These are phyloP conservation scores for Mariannaea elegans DNA, from an alignment of 2,329 filamentous ascomycete genomes.

Conservation along the genomic window DNA sequence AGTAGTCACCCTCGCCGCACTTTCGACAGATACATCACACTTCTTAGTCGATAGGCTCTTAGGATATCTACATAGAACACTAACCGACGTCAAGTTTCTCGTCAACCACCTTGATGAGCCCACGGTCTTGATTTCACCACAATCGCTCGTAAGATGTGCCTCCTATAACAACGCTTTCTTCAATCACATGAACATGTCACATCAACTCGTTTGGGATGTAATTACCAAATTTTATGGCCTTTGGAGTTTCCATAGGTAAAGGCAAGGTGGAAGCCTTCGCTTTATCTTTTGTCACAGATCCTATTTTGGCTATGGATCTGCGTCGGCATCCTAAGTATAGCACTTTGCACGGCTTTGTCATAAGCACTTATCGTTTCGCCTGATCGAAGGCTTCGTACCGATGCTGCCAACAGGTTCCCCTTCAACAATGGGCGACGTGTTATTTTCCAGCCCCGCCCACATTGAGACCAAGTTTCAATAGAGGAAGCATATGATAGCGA, in stretches of 20 bases:
- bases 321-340: conserved; percentile 56
- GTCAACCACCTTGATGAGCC: conserved; percentile 61
- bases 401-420: conserved; percentile 55
- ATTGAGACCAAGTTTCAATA: conserved; percentile 54
- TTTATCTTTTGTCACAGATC: conserved; percentile 49
- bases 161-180: no score
- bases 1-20: conserved; percentile 46
- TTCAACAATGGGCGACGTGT: conserved; percentile 60
- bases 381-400: conserved; percentile 53
- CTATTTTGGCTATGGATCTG: conserved; percentile 44
- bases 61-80: conserved; percentile 27
- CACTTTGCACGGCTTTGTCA: conserved; percentile 55
- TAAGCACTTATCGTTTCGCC: conserved; percentile 52
- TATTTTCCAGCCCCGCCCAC: conserved; percentile 62
- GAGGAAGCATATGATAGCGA: conserved; percentile 48
- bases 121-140: conserved; percentile 48
- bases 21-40: conserved; percentile 46
- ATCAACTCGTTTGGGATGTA: conserved; percentile 41
- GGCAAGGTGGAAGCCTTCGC: conserved; percentile 35
- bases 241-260: no score
- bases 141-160: no score
- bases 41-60: conserved; percentile 45
- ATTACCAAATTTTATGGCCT: conserved; percentile 44
- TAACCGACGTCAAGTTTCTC: conserved; percentile 53
- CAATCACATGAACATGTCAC: no score